Conservation (phyloP, 176 grass and related monocot species). For the Cymbopogon citratus region DNA sequence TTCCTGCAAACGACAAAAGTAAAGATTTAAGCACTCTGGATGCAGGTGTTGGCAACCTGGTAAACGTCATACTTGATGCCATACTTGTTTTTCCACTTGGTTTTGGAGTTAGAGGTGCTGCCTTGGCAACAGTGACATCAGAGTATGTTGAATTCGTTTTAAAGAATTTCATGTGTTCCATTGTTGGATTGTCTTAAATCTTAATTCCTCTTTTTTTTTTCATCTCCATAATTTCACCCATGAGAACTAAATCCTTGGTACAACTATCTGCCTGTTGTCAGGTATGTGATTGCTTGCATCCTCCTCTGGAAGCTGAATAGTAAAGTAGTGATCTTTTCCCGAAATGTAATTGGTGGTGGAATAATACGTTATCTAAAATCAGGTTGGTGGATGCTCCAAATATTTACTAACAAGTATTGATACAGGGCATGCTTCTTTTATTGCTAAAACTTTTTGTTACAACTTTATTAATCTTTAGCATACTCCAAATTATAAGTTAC, state of each 20-base stretch:
- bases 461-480: neutral
- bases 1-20: neutral
- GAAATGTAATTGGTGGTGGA: conserved; percentile 39
- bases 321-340: conserved; percentile 57
- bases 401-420: neutral
- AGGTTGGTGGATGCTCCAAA: conserved; percentile 32
- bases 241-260: neutral
- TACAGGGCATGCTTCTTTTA: neutral
- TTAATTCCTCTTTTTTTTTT: neutral
- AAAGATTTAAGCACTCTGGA: neutral
- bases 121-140: conserved; percentile 77
- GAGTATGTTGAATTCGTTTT: conserved; percentile 55
- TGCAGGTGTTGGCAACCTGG: conserved; percentile 75
- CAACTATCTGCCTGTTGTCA: conserved; percentile 11
- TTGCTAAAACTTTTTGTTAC: neutral
- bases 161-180: neutral
- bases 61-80: conserved; percentile 69
- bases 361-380: conserved; percentile 78
- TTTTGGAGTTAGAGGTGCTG: conserved; percentile 82
- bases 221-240: neutral
- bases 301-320: conserved; percentile 82
- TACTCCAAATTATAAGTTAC: neutral
- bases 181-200: too few species aligned
- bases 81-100: conserved; percentile 78
- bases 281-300: conserved; percentile 72